These are phyloP conservation scores for Pseudozyma hubeiensis DNA, from an alignment of 1,284 basidiomycete species.

Conservation along the genomic window DNA sequence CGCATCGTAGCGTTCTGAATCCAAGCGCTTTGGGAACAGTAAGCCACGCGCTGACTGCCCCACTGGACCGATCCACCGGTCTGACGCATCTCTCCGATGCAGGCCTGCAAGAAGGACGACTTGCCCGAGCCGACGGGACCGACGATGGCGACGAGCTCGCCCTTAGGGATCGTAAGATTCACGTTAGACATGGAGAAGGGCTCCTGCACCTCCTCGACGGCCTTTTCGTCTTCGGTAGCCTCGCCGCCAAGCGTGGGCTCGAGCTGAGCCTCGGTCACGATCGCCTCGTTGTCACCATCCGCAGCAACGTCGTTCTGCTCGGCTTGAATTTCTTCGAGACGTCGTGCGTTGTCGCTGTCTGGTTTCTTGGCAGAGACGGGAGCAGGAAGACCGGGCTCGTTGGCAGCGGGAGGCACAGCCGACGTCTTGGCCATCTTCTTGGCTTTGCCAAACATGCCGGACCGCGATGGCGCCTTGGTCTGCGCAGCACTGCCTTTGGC, in stretches of 20 bases:
- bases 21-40: constrained; percentile 88
- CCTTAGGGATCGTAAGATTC: constrained; percentile 48
- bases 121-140: constrained; percentile 67
- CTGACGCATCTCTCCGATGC: constrained; percentile 66
- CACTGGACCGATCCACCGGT: constrained; percentile 57
- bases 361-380: constrained; percentile 27
- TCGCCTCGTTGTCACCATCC: constrained; percentile 34
- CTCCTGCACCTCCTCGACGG: constrained; percentile 28
- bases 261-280: constrained; percentile 32
- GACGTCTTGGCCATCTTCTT: constrained; percentile 35
- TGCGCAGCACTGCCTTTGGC: constrained; percentile 9
- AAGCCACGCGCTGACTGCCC: constrained; percentile 73
- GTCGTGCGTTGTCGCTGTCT: constrained; percentile 29
- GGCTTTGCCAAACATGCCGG: constrained; percentile 36
- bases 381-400: constrained; percentile 24
- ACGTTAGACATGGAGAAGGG: constrained; percentile 57
- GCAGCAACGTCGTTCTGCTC: constrained; percentile 31
- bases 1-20: constrained; percentile 85
- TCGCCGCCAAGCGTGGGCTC: constrained; percentile 31
- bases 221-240: constrained; percentile 19
- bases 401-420: constrained; percentile 26
- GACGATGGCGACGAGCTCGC: constrained; percentile 62
- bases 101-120: constrained; percentile 62
- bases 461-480: constrained; percentile 4
- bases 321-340: constrained; percentile 39